These are phyloP conservation scores for Saccharomycopsis sp. DNA, from an alignment of 805 yeast species.

Conservation along the genomic window DNA sequence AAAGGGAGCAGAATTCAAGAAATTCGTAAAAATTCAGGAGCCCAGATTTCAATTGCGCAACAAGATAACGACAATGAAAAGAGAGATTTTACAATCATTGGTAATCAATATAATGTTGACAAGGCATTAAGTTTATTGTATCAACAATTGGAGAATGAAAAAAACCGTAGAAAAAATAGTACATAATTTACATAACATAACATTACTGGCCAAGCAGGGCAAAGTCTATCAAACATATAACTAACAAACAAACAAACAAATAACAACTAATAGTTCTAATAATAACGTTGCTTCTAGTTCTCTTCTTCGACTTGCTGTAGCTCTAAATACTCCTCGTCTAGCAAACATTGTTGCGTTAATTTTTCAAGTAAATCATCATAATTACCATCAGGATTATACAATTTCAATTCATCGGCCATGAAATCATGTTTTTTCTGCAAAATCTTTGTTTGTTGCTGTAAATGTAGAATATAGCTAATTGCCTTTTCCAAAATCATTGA, in stretches of 20 bases:
- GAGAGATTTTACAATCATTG: constrained; percentile 65
- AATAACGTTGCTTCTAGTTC: no score
- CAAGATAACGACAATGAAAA: constrained; percentile 58
- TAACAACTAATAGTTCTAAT: no score
- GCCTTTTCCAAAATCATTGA: constrained; percentile 65
- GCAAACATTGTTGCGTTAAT: background rate
- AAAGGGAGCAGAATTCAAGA: constrained; percentile 83
- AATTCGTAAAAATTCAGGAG: constrained; percentile 70
- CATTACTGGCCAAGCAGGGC: no score
- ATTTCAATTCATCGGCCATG: constrained; percentile 25
- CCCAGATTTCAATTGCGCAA: constrained; percentile 68
- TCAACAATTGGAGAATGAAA: constrained; percentile 53
- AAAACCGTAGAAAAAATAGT: constrained; percentile 34
- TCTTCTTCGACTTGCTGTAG: no score
- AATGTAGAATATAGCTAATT: constrained; percentile 47
- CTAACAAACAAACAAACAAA: no score
- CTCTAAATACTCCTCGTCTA: constrained; percentile 2
- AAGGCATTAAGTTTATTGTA: constrained; percentile 52
- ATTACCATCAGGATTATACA: constrained; percentile 3
- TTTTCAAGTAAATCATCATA: constrained; percentile 1
- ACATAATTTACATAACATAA: no score
- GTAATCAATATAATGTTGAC: constrained; percentile 42
- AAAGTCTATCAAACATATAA: no score
- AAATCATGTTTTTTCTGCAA: constrained; percentile 29
- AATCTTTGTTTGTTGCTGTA: constrained; percentile 43